Conservation (phyloP, 2,329 filamentous ascomycete species). For the Talaromyces albobiverticillius region DNA sequence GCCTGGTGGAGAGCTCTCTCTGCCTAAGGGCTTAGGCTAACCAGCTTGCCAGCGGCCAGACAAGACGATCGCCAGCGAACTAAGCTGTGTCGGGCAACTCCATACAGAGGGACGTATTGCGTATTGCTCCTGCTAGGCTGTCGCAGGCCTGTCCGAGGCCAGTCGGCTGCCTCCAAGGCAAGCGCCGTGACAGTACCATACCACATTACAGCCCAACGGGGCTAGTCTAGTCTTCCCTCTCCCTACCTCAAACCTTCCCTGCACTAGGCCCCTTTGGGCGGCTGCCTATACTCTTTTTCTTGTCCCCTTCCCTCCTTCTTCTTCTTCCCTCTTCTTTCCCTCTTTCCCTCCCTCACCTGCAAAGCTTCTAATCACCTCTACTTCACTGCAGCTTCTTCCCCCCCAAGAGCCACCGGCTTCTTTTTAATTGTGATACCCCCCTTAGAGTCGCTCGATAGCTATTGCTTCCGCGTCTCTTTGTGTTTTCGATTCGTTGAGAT, state of each 20-base stretch:
- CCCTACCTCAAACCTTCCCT: background rate
- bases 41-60: background rate
- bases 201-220: no score
- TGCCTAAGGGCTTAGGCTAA: background rate
- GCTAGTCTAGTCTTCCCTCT: conserved; percentile 3
- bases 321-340: conserved; percentile 21
- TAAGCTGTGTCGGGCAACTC: background rate
- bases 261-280: conserved; percentile 4
- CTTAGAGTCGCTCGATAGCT: conserved; percentile 30
- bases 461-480: conserved; percentile 26
- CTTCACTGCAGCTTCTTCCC: conserved; percentile 20
- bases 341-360: conserved; percentile 21
- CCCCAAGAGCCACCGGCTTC: conserved; percentile 21
- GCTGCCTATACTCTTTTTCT: conserved; percentile 19
- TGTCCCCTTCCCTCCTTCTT: conserved; percentile 22
- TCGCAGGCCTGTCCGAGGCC: no score
- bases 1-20: conserved; percentile 6
- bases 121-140: no score
- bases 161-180: no score
- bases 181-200: no score
- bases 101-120: background rate
- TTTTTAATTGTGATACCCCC: conserved; percentile 35
- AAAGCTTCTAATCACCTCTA: conserved; percentile 22
- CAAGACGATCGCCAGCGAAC: conserved; percentile 9
- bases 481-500: conserved; percentile 34